Evolutionary conservation across 768 basidiomycete species (phyloP), one percentile per base, ranked within the genome.

Genomic region (Amanita muscaria): DNA sequence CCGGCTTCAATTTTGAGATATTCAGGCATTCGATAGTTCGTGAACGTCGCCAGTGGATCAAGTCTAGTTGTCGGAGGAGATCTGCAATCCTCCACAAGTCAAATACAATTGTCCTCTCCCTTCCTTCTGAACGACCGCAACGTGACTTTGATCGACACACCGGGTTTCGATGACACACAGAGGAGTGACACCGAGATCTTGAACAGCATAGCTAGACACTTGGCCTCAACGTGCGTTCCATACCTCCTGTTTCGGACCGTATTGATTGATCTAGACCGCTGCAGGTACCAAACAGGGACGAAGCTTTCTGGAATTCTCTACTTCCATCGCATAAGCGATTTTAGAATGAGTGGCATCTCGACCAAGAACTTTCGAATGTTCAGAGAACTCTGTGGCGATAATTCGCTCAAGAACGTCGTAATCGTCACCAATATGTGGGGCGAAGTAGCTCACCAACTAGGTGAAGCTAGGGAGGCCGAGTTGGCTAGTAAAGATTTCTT

Each of bases 121-220:
- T 74, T 78, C 51, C 49, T 59, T 18, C 53, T 76, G 9, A 67
- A 72, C 31, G 72, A 66, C 2, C 58, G 57, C 8, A 53, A 44
- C 11, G 62, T 79, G 27, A 68, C 60, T 0, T 54, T 80, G 14
- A 68, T 80, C 34, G 79, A 80, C 50, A 80, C 78, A 0, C 77
- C 78, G 0, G 78, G 78, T 4, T 79, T 79, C 45, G 77, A 77
- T 49, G 76, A 79, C 52, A 72, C 74, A 3, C 63, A 56, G 3
- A 63, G 60, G 38, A 70, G 64, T 37, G 76, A 77, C 41, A 63
- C 68, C 0, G 71, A 70, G 11, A 58, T 77, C 12, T 57, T 77
- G 30, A 67, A 63, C 33, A 66, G 72, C 64, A 76, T 77, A 19
- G 69, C 75, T 0, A 47, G 67, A 34, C 66, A 63, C 47, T 54